phyloP scores from a whole-genome alignment of 108 stramenopile species.

The Chaetoceros muelleri region DNA sequence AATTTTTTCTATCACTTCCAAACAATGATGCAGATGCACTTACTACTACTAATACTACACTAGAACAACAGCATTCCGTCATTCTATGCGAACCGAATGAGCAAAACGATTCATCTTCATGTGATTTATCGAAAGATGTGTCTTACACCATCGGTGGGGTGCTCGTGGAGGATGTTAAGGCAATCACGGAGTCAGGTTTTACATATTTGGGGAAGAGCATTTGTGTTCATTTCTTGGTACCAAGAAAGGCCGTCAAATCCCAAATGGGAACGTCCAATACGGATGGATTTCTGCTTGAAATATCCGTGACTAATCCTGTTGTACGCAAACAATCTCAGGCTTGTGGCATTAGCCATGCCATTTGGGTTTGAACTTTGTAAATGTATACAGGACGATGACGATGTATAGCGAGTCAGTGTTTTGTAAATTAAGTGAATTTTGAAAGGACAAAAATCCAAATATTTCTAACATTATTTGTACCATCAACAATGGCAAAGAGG shows the following conservation, averaged over 20 bases:
- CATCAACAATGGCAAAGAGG: too few species aligned
- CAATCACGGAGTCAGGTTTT: constrained; percentile 27
- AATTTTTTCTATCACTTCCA: constrained; percentile 41
- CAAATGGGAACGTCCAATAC: neutral
- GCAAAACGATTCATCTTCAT: constrained; percentile 27
- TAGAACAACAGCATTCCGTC: constrained; percentile 30
- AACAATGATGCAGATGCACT: neutral
- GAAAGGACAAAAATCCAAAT: too few species aligned
- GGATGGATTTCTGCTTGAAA: neutral
- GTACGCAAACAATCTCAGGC: neutral
- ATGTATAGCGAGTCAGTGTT: too few species aligned
- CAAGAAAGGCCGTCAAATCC: constrained; percentile 22
- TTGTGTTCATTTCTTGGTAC: constrained; percentile 30
- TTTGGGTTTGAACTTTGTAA: neutral
- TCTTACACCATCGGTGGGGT: constrained; percentile 32
- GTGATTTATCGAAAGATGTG: constrained; percentile 34
- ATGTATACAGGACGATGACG: too few species aligned
- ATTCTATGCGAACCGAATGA: constrained; percentile 65
- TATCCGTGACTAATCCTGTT: neutral
- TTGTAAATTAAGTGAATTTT: too few species aligned
- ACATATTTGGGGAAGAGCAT: constrained; percentile 44
- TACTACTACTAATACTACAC: constrained; percentile 15
- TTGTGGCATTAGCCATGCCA: neutral
- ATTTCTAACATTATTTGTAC: too few species aligned
- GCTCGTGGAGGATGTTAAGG: constrained; percentile 6